Evolutionary conservation across 2,329 filamentous ascomycete species (phyloP), one percentile per base, ranked within the genome.

Genomic region (Lasiodiplodia sp.): DNA sequence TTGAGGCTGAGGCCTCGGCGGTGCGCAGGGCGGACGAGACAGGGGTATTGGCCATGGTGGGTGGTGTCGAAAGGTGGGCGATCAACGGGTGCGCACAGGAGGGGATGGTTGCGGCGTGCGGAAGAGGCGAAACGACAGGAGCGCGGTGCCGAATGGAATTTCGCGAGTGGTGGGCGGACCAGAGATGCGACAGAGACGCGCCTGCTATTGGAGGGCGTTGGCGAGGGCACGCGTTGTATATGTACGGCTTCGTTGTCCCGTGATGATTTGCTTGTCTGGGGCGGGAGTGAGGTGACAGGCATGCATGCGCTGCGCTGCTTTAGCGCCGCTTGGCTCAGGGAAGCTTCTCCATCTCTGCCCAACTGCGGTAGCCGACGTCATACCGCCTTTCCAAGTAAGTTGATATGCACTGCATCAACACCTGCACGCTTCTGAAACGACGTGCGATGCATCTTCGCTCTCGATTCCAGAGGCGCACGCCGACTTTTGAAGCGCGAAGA

Each of bases 191-290:
- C 51, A 64, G 14, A 56, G 34, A 69, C 66, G 49, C 64, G 49
- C 18, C 52, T 70, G 62, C 56, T 58, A 57, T 66, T 60, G 58
- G 67, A 69, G 60, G 67, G 23, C 65, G 60, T n/a, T 60, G 44
- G 28, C 34, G 58, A 44, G 68, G 58, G 40, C 62, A 69, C 66
- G 67, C 62, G 69, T 55, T 72, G 73, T 72, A 71, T 69, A 77
- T 77, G 76, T 78, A 75, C 66, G 75, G 75, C 73, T 78, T 76
- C 74, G 78, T 73, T 79, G 77, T 74, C 73, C 71, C 64, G 68
- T 66, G 72, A 68, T 79, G 77, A 78, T 78, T 79, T 49, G 66
- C 37, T 23, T 53, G 49, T 18, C 23, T 4, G 49, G 16, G 31
- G 44, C 28, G 25, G 28, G 18, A 23, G 60, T 37, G 47, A 64